Evolutionary conservation across 345 rosid genomes (phyloP).

Genomic region (Brassica carinata): DNA sequence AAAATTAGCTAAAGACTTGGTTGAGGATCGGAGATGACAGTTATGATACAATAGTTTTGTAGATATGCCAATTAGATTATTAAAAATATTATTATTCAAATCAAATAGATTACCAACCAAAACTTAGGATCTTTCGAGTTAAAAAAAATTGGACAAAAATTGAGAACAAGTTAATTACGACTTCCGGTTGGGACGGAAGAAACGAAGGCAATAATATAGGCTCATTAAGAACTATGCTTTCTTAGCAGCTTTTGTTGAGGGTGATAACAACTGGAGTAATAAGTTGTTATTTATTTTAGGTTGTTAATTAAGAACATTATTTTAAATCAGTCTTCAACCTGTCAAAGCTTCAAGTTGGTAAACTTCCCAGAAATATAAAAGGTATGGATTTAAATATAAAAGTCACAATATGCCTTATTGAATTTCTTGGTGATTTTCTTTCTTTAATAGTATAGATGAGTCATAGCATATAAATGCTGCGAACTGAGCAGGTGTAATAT

Average conservation of each 20-base stretch:
- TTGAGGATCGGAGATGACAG: background rate
- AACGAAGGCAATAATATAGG: background rate
- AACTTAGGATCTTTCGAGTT: background rate
- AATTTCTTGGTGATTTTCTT: background rate
- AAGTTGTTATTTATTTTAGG: background rate
- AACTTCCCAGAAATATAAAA: background rate
- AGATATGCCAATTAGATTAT: background rate
- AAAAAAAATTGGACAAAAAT: background rate
- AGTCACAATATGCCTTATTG: background rate
- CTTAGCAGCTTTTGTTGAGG: background rate
- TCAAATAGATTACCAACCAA: background rate
- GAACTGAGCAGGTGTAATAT: background rate
- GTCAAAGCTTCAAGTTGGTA: background rate
- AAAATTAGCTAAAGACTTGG: background rate
- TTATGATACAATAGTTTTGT: background rate
- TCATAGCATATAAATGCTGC: background rate
- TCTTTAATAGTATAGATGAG: background rate
- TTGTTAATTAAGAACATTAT: background rate
- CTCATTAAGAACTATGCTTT: background rate
- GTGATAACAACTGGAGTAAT: background rate
- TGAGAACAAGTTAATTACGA: background rate
- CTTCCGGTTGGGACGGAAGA: background rate
- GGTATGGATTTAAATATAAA: background rate
- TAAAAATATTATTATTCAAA: background rate
- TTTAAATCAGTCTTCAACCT: background rate